Base-by-base conservation (phyloP, 2,329 filamentous ascomycete species). In the Fusarium sp. region DNA sequence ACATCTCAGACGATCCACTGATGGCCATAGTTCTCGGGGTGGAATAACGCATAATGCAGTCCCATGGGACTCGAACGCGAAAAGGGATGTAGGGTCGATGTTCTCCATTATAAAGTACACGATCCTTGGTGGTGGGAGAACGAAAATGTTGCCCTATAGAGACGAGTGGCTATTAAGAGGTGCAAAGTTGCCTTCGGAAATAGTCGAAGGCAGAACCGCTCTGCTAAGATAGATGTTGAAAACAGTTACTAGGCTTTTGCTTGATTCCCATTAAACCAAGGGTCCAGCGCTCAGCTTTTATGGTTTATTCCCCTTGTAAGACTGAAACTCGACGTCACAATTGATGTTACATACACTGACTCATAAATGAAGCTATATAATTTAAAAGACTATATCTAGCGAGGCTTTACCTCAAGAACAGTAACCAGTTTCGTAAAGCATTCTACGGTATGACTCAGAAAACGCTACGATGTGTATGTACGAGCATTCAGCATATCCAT, bases 21-120 rank as follows among this genome's bases (percentile, higher is more conserved):
- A 71, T 2, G 79, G 65, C 80, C 84, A 86, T 36, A 84, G 74
- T 49, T 79, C 69, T 23, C 71, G 68, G 0, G 88, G 86, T 4
- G 87, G 87, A 8, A 91, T 79, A 18, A 90, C 74, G 69, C 88
- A 89, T 31, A 91, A 76, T 3, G 89, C 88, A 5, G 88, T 90
- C 51, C 89, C 84, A 65, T 86, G 79, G 4, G 84, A 88, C 26
- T 62, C 53, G 54, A 72, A 69, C 8, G 45, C 16, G 41, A 46
- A 44, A 36, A 31, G 30, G 8, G 42, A 6, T 13, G 42, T 18
- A 31, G n/a, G 28, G 16, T 57, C 15, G 23, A 34, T 31, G 20
- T 50, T 54, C 30, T 62, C 71, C 71, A 72, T 72, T 51, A n/a
- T 40, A 16, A 12, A 16, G 23, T 5, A 30, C 2, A 16, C 11